Evolutionary conservation across 352 stramenopile species (phyloP).

Genomic region (Thraustochytrium striatum): DNA sequence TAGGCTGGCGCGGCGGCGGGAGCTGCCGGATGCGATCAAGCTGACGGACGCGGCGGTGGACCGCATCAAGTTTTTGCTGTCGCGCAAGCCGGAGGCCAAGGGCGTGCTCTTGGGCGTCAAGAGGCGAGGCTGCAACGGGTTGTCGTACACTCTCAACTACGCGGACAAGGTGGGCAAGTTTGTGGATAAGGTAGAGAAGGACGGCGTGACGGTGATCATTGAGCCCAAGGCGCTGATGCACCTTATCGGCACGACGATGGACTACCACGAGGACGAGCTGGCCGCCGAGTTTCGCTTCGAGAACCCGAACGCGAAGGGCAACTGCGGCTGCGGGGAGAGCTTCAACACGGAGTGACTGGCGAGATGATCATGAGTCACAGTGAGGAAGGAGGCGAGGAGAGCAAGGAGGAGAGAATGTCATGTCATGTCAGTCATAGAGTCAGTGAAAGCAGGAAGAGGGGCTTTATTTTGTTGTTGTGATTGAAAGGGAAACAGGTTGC

Average conservation of each 20-base stretch:
- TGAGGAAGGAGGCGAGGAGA: no score
- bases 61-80: conserved; percentile 42
- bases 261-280: conserved; percentile 90
- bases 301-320: conserved; percentile 98
- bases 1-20: not conserved
- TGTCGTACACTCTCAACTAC: conserved; percentile 99
- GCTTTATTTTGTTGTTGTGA: no score
- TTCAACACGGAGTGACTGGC: conserved; percentile 89
- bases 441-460: no score
- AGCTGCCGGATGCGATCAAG: conserved; percentile 38
- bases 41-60: conserved; percentile 34
- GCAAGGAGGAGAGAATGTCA: no score
- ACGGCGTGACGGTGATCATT: conserved; percentile 92
- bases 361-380: no score
- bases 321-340: conserved; percentile 97
- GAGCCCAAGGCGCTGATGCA: conserved; percentile 97
- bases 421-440: no score
- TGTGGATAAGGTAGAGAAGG: conserved; percentile 82
- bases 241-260: conserved; percentile 96
- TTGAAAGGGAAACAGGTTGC: no score
- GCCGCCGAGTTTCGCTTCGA: conserved; percentile 97
- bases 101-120: conserved; percentile 92
- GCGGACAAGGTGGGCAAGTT: conserved; percentile 86
- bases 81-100: conserved; percentile 67
- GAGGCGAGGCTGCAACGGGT: conserved; percentile 93